phyloP scores from a whole-genome alignment of 768 basidiomycete species.

The Lenzites betulinus region DNA sequence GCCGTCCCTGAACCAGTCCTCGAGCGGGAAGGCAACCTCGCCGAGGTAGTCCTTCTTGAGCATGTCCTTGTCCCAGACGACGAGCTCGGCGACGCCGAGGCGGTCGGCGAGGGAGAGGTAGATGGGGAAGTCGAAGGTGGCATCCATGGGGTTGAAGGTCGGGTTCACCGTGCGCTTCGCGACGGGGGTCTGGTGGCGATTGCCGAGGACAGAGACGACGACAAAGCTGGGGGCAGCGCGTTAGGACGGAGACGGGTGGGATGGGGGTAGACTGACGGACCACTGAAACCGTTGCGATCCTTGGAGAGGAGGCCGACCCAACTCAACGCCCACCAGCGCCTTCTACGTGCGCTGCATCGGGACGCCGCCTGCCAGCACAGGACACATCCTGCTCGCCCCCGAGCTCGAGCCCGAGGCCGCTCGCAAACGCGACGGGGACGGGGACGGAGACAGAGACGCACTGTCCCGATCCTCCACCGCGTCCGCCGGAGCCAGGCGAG shows the following conservation, averaged over 20 bases:
- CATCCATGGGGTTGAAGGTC: slow-evolving; percentile 60
- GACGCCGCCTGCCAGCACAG: no score
- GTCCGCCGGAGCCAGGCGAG: no score
- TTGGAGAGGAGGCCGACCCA: slow-evolving; percentile 63
- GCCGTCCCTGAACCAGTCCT: slow-evolving; percentile 72
- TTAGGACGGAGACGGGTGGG: slow-evolving; percentile 2
- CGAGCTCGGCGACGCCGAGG: slow-evolving; percentile 76
- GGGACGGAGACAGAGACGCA: no score
- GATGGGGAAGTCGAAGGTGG: slow-evolving; percentile 89
- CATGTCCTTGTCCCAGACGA: slow-evolving; percentile 94
- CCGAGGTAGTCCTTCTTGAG: slow-evolving; percentile 93
- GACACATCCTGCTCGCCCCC: no score
- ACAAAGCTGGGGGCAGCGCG: slow-evolving; percentile 54
- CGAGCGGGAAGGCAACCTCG: slow-evolving; percentile 76
- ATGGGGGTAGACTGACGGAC: slow-evolving; percentile 58
- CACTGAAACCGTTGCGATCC: slow-evolving; percentile 68
- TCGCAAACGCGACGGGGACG: no score
- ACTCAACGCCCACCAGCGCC: no score
- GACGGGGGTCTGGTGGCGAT: slow-evolving; percentile 71
- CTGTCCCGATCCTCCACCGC: no score
- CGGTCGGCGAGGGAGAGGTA: slow-evolving; percentile 74
- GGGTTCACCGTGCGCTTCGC: slow-evolving; percentile 75
- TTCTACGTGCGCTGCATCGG: no score
- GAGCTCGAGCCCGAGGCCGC: no score
- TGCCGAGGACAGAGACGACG: slow-evolving; percentile 60